Percentiles rank a stretch among this genome's conserved stretches.
phyloP scores from a whole-genome alignment of 768 basidiomycete species.

The Pleurotus cornucopiae region DNA sequence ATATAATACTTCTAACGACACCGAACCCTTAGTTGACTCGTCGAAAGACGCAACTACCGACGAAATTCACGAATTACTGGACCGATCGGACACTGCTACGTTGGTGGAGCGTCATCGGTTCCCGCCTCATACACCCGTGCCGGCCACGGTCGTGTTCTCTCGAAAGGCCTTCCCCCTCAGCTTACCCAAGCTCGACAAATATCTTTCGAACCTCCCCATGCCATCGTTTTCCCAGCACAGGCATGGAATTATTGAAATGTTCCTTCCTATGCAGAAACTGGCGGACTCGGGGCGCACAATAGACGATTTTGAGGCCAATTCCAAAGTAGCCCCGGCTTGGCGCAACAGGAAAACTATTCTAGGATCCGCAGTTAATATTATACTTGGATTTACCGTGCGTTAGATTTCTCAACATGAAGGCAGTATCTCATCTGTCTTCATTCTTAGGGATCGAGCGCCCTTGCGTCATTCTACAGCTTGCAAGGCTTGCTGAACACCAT shows the following conservation, averaged over 20 bases:
- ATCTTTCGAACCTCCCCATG: conserved; percentile 44
- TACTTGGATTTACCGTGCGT: conserved; percentile 55
- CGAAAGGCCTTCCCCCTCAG: conserved; percentile 54
- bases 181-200: conserved; percentile 58
- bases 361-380: conserved; percentile 36
- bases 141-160: conserved; percentile 54
- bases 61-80: neutral
- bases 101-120: conserved; percentile 5
- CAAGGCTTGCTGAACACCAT: conserved; percentile 66
- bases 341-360: conserved; percentile 52
- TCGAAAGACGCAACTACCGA: neutral
- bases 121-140: conserved; percentile 39
- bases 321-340: conserved; percentile 44
- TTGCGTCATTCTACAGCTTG: conserved; percentile 66
- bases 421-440: neutral
- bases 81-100: neutral
- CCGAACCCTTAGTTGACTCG: neutral
- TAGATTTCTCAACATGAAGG: neutral
- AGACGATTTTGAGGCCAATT: conserved; percentile 59
- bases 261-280: conserved; percentile 60
- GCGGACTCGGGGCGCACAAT: conserved; percentile 42
- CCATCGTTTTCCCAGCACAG: conserved; percentile 35
- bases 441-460: conserved; percentile 60
- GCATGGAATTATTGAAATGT: conserved; percentile 33
- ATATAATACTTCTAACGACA: neutral